Conservation (phyloP, 441 rosid species). For the Pelargonium citronellum region DNA sequence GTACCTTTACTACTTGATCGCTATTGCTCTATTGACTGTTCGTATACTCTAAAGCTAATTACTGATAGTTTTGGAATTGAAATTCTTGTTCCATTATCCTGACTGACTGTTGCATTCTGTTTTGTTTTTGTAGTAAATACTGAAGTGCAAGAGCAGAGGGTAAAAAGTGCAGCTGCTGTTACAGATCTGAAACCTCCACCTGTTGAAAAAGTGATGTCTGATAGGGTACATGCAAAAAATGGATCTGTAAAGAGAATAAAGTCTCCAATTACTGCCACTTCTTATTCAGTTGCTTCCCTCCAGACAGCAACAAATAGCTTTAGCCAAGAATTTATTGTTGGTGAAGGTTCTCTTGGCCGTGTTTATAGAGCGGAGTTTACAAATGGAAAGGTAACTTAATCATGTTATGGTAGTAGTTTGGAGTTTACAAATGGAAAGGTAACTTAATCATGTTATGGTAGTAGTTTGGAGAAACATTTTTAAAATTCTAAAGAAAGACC, state of each 20-base stretch:
- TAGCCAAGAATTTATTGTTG: constrained; percentile 76
- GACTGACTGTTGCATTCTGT: constrained; percentile 8
- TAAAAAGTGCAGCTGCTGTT: constrained; percentile 55
- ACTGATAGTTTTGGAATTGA: constrained; percentile 31
- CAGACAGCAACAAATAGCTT: constrained; percentile 89
- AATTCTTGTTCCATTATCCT: constrained; percentile 12
- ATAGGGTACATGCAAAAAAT: constrained; percentile 47
- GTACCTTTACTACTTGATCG: too few relatives aligned
- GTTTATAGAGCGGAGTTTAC: constrained; percentile 85
- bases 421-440: constrained; percentile 75
- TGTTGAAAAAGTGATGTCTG: constrained; percentile 54
- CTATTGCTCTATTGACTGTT: too few relatives aligned
- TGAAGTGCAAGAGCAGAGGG: constrained; percentile 60
- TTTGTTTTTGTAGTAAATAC: constrained; percentile 31
- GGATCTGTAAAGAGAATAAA: constrained; percentile 65
- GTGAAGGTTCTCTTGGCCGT: constrained; percentile 97
- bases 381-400: constrained; percentile 62
- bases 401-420: background rate
- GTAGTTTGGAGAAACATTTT: background rate
- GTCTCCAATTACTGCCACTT: constrained; percentile 75
- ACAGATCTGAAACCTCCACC: constrained; percentile 68
- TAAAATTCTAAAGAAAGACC: background rate
- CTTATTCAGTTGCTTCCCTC: constrained; percentile 74
- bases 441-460: constrained; percentile 11
- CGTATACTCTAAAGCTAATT: background rate